Evolutionary conservation across 305 asterid species (phyloP).

Genomic region (Fraxinus latifolia): DNA sequence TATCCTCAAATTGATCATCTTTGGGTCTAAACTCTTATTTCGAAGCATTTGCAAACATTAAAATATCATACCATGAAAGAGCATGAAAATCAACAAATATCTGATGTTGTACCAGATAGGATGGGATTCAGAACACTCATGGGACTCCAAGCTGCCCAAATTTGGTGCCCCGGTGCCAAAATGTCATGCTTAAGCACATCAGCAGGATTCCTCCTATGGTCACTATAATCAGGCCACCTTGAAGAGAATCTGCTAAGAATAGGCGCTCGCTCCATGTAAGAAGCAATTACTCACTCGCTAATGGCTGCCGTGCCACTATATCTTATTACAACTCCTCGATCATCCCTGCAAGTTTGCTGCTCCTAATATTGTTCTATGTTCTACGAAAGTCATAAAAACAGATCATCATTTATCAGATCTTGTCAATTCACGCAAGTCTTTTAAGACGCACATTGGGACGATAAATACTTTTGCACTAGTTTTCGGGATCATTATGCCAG

Average conservation of each 20-base stretch:
- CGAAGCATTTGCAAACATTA: not conserved
- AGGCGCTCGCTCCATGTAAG: slow-evolving; percentile 67
- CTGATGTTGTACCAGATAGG: slow-evolving; percentile 48
- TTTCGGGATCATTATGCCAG: slow-evolving; percentile 77
- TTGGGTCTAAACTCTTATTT: not conserved
- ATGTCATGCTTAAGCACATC: slow-evolving; percentile 89
- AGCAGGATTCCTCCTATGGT: slow-evolving; percentile 51
- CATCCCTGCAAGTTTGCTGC: slow-evolving; percentile 50
- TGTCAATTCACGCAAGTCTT: not conserved
- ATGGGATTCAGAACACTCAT: slow-evolving; percentile 63
- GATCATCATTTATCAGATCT: not conserved
- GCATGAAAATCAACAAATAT: not conserved
- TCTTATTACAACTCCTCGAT: slow-evolving; percentile 36
- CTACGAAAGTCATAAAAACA: slow-evolving; percentile 29
- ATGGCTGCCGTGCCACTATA: slow-evolving; percentile 68
- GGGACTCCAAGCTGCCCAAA: slow-evolving; percentile 99
- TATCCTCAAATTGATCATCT: slow-evolving; percentile 42
- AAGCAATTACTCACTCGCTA: slow-evolving; percentile 75
- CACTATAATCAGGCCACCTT: slow-evolving; percentile 75
- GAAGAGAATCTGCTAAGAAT: slow-evolving; percentile 83
- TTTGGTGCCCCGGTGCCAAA: slow-evolving; percentile 91
- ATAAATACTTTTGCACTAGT: slow-evolving; percentile 44
- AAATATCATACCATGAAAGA: not conserved
- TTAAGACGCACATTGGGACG: not conserved
- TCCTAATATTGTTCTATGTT: slow-evolving; percentile 60